A percentile compares a stretch with the other conserved stretches of the same genome.
Evolutionary conservation across 2,329 filamentous ascomycete species (phyloP).

Genomic region (Cylindrodendrum hubeiense): DNA sequence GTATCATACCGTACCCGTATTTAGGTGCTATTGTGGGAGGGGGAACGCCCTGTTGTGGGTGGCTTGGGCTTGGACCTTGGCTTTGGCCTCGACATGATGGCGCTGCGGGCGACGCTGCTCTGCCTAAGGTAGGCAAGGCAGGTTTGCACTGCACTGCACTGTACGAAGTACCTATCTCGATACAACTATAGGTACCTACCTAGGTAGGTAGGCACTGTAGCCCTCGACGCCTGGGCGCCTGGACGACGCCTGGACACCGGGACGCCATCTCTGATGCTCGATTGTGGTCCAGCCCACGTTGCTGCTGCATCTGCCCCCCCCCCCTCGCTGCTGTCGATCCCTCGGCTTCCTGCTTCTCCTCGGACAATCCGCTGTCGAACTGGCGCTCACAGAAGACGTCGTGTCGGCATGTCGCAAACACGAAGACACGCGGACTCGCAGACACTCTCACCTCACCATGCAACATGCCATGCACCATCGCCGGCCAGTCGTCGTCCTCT

Average conservation of each 20-base stretch:
- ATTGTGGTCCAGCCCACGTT: neutral
- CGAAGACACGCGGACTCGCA: neutral
- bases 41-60: neutral
- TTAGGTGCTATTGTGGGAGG: neutral
- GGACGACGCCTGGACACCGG: no score
- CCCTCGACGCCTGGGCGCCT: neutral
- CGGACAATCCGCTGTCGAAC: slow-evolving; percentile 8
- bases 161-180: no score
- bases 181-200: neutral
- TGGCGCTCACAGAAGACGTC: neutral
- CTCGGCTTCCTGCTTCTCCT: neutral
- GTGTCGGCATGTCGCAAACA: neutral
- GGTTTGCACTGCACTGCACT: neutral
- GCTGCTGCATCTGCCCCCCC: neutral
- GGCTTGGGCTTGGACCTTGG: neutral
- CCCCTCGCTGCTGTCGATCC: slow-evolving; percentile 9
- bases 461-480: neutral
- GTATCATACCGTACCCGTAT: neutral
- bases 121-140: no score
- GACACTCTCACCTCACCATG: neutral
- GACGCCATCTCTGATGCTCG: no score
- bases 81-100: neutral
- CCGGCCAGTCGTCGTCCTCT: neutral
- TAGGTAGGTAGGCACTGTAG: neutral
- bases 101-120: neutral